These are phyloP conservation scores for Sporothrix sp. DNA, from an alignment of 2,329 filamentous ascomycete genomes.

Conservation along the genomic window DNA sequence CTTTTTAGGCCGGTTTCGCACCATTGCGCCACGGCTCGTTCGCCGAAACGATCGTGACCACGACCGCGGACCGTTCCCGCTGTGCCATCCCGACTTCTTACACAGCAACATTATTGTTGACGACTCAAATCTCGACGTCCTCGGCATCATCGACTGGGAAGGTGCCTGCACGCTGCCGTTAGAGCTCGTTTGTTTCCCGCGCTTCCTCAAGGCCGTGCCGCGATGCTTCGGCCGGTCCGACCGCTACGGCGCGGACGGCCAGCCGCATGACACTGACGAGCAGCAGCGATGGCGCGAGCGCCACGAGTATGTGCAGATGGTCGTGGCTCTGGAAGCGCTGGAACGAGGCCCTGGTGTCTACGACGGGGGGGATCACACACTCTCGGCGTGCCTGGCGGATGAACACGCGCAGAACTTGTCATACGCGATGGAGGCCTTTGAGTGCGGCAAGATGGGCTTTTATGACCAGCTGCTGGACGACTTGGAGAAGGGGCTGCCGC, in stretches of 20 bases:
- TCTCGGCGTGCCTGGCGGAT: conserved; percentile 6
- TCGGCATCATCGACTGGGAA: conserved; percentile 27
- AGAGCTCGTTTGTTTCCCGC: conserved; percentile 20
- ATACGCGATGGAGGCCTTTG: conserved; percentile 3
- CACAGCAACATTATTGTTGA: conserved; percentile 27
- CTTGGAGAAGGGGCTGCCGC: neutral
- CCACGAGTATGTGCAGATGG: conserved; percentile 5
- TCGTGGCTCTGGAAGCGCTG: neutral
- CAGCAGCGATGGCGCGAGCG: conserved; percentile 3
- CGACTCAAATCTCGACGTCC: conserved; percentile 18
- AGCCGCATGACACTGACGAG: neutral
- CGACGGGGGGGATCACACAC: neutral
- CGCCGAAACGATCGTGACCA: neutral
- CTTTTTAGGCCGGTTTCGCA: conserved; percentile 11
- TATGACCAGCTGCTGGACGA: conserved; percentile 11
- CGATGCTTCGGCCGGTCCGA: neutral
- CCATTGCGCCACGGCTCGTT: conserved; percentile 5
- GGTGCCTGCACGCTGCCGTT: conserved; percentile 20
- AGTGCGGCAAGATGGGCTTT: conserved; percentile 8
- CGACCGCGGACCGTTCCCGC: conserved; percentile 24
- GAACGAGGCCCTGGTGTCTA: no score
- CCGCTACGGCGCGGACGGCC: neutral
- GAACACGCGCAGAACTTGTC: conserved; percentile 1
- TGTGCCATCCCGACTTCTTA: conserved; percentile 24
- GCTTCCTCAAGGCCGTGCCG: conserved; percentile 18